Evolutionary conservation across 1,139 yeast genomes (phyloP).

Genomic region (Candida neerlandica): DNA sequence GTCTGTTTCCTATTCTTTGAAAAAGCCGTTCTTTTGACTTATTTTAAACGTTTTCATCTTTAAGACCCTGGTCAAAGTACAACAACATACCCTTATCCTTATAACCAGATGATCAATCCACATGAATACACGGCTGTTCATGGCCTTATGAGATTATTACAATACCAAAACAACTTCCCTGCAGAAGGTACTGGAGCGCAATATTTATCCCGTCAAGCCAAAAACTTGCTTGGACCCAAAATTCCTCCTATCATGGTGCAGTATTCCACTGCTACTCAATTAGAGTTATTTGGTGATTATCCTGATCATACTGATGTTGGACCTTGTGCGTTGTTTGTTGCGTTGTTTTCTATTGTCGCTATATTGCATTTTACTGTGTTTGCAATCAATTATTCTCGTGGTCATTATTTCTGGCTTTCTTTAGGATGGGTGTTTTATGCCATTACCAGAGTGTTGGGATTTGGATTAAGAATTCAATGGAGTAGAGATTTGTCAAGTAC

Average conservation of each 20-base stretch:
- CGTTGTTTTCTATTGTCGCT: slow-evolving; percentile 51
- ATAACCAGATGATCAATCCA: slow-evolving; percentile 6
- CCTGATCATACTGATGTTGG: slow-evolving; percentile 59
- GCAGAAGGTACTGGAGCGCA: slow-evolving; percentile 56
- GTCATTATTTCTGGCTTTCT: slow-evolving; percentile 66
- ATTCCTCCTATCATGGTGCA: slow-evolving; percentile 41
- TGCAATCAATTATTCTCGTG: slow-evolving; percentile 52
- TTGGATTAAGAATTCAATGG: slow-evolving; percentile 63
- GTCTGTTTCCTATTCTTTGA: no score
- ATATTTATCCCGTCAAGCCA: slow-evolving; percentile 32
- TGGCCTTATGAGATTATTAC: slow-evolving; percentile 37
- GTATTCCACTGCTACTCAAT: slow-evolving; percentile 44
- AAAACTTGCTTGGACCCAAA: slow-evolving; percentile 21
- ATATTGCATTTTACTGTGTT: slow-evolving; percentile 54
- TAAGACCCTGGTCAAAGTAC: no score
- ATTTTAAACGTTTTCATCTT: no score
- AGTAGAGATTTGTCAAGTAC: slow-evolving; percentile 48
- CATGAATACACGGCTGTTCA: slow-evolving; percentile 24
- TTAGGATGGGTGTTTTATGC: slow-evolving; percentile 59
- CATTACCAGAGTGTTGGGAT: slow-evolving; percentile 59
- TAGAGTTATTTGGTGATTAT: slow-evolving; percentile 66
- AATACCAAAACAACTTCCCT: slow-evolving; percentile 39
- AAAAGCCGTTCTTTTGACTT: no score
- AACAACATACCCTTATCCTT: not conserved
- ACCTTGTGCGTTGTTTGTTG: slow-evolving; percentile 63